phyloP scores from a whole-genome alignment of 768 basidiomycete genomes.

The Tephrocybe sp. region DNA sequence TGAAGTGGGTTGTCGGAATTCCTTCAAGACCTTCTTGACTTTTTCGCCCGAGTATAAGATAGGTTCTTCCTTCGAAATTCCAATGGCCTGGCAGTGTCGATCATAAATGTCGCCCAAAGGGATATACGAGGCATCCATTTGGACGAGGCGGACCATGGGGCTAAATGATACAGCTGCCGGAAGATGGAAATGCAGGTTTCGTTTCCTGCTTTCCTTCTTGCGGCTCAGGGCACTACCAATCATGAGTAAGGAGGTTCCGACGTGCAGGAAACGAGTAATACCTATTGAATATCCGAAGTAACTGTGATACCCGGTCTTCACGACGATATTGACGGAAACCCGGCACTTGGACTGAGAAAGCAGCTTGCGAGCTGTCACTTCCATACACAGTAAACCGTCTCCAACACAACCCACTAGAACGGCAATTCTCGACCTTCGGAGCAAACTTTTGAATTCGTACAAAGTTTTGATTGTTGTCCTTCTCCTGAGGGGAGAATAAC shows the following conservation, averaged over 20 bases:
- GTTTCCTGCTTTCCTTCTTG: constrained; percentile 90
- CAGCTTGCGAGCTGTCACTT: constrained; percentile 82
- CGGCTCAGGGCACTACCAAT: constrained; percentile 67
- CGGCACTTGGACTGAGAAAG: constrained; percentile 90
- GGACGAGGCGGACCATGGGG: constrained; percentile 79
- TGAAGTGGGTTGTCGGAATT: constrained; percentile 49
- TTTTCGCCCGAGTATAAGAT: constrained; percentile 85
- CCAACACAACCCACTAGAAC: constrained; percentile 83
- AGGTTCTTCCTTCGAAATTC: constrained; percentile 84
- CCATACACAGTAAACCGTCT: constrained; percentile 90
- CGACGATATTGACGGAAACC: constrained; percentile 81
- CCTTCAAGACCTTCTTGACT: constrained; percentile 63
- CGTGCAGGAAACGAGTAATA: constrained; percentile 29
- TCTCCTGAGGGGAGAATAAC: constrained; percentile 80
- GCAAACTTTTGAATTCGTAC: constrained; percentile 88
- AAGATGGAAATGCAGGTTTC: constrained; percentile 88
- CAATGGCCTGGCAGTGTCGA: constrained; percentile 71
- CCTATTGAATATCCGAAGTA: constrained; percentile 95
- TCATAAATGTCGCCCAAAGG: constrained; percentile 94
- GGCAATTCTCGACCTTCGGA: constrained; percentile 86
- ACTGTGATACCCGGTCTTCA: constrained; percentile 88
- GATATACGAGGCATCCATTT: constrained; percentile 89
- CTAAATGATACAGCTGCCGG: constrained; percentile 85
- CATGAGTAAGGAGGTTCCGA: constrained; percentile 3
- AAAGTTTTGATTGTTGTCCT: constrained; percentile 90